Base-by-base conservation (phyloP, 139 green algal species). In the Asterochloris erici region DNA sequence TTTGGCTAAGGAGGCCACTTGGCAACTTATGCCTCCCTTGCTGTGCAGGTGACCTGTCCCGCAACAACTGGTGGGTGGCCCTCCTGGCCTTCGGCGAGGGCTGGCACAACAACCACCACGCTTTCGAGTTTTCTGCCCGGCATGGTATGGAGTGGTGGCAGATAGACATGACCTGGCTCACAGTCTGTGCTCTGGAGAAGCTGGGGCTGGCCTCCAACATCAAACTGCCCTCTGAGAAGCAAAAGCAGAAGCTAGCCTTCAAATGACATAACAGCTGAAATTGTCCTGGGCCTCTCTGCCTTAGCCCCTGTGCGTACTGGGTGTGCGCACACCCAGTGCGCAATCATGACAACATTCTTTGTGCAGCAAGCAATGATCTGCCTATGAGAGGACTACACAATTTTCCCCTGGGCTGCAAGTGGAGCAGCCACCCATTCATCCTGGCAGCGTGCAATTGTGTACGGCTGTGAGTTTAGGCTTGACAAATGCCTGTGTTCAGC, bases 41-140 rank as follows among this genome's bases (percentile, higher is more conserved):
- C 75, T 61, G 75, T 81, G 26, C 63, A 81, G 77, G 77, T 11
- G 77, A 81, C 63, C 24, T 81, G 63, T 81, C 77, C 19, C 79
- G 83, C 62, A 92, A 92, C 85, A 91, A 91, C 90, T 92, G 92
- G 92, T 94, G 90, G 90, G 92, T 97, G 61, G 94, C 88, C 28
- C 81, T 98, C 24, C 89, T 98, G 29, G 95, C 94, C 0, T 98
- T 95, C 82, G 96, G 96, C 62, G 96, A 98, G 86, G 96, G 96
- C 19, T 98, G 96, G 96, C 96, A 99, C 92, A 86, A 86, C 83
- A 87, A 85, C 62, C 78, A 89, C 63, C 83, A 89, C 64, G 85
- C 83, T 14, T 86, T 86, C n/a, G 70, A 83, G 61, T 83, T 77
- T 62, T 92, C 84, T 10, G 94, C 94, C 0, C 92, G 94, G 66